Evolutionary conservation across 1,284 basidiomycete genomes (phyloP).

Genomic region (Cerrena zonata): DNA sequence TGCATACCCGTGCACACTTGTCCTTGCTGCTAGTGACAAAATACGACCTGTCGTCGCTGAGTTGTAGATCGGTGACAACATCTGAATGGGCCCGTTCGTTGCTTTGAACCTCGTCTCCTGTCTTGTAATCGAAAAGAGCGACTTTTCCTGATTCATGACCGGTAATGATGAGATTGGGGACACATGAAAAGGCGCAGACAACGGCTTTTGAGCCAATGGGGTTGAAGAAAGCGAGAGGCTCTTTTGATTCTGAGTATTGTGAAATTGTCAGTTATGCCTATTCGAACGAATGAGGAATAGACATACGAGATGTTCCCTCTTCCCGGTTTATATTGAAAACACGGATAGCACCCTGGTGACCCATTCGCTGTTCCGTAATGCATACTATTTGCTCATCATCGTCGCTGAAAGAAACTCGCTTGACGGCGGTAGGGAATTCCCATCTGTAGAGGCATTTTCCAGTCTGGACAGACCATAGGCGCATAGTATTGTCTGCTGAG

Average conservation of each 20-base stretch:
- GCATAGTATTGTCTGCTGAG: slow-evolving; percentile 84
- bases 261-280: not conserved
- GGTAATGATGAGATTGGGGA: slow-evolving; percentile 79
- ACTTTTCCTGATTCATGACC: slow-evolving; percentile 96
- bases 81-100: slow-evolving; percentile 84
- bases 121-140: slow-evolving; percentile 81
- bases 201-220: slow-evolving; percentile 93
- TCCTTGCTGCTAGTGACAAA: slow-evolving; percentile 97
- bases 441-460: slow-evolving; percentile 90
- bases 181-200: slow-evolving; percentile 85
- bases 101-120: slow-evolving; percentile 77
- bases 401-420: slow-evolving; percentile 87
- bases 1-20: slow-evolving; percentile 83
- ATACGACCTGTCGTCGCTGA: slow-evolving; percentile 86
- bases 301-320: slow-evolving; percentile 71
- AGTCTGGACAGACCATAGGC: slow-evolving; percentile 84
- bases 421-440: slow-evolving; percentile 98
- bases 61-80: slow-evolving; percentile 87
- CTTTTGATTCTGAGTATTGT: slow-evolving; percentile 55
- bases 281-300: slow-evolving; percentile 10
- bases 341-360: slow-evolving; percentile 78
- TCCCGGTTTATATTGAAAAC: slow-evolving; percentile 85
- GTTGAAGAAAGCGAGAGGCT: slow-evolving; percentile 76
- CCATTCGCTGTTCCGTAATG: slow-evolving; percentile 97
- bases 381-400: slow-evolving; percentile 83